Evolutionary conservation across 1,139 yeast species (phyloP), one percentile per base, ranked within the genome.

Genomic region (Debaryomyces psychrophilus): DNA sequence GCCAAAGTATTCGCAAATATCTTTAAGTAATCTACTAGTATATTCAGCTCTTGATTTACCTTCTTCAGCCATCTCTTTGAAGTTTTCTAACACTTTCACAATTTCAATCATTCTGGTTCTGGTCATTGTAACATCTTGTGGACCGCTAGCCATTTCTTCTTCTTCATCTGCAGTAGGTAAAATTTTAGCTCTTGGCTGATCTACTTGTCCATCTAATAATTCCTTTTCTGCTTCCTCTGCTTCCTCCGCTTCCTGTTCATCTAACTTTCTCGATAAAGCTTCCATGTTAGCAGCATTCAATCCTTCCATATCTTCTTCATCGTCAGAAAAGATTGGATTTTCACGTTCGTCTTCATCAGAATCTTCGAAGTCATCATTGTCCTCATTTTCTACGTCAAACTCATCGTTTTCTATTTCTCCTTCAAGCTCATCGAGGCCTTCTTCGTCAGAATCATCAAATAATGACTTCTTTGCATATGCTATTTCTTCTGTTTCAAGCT

Each of bases 21-120:
- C 99, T 55, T 79, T 79, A 25, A 90, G 68, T 51, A 93, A 76
- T 67, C 95, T 85, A 44, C 82, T 82, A 42, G 81, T 75, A 62
- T 93, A 90, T 52, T 90, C 96, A 25, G 85, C 71, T 70, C 99
- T 83, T 35, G 95, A 85, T 63, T 81, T 83, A 9, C 95, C 96
- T 61, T 84, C 93, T 63, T 90, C 96, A 14, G 93, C 88, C 58
- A 90, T 67, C 41, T 77, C 85, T 61, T 85, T 85, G 71, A 92
- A 90, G 68, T 93, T 90, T 65, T 92, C 98, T 58, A 95, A 79
- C n/a, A 93, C 97, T 67, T 92, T 92, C 44, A 90, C 95, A 51
- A 95, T 82, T 73, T 95, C 99, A 55, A 93, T 83, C 85, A 95
- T 92, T 69, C 99, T 82, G 20, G 97, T 89, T 69, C 98, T 83